Conservation (phyloP, 2,329 filamentous ascomycete species). For the Blumeria graminis region DNA sequence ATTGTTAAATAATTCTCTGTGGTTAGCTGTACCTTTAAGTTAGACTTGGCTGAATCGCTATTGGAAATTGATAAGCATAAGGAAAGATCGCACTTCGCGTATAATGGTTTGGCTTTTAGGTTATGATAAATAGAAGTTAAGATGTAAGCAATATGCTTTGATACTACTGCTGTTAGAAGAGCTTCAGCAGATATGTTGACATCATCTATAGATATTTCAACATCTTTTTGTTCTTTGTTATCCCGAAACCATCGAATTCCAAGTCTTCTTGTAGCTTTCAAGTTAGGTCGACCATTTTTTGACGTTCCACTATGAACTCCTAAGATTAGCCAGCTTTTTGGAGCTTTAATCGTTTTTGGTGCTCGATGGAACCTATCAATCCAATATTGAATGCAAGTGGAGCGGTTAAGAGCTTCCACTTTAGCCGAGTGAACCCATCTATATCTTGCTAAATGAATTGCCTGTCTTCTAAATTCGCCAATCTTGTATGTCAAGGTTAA, state of each 20-base stretch:
- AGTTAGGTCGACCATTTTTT: slow-evolving; percentile 19
- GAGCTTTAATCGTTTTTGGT: slow-evolving; percentile 19
- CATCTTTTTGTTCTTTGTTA: slow-evolving; percentile 45
- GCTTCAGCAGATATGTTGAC: slow-evolving; percentile 46
- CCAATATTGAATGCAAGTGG: slow-evolving; percentile 84
- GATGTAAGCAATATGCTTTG: slow-evolving; percentile 48
- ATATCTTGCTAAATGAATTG: slow-evolving; percentile 38
- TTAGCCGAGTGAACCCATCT: slow-evolving; percentile 59
- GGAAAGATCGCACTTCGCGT: slow-evolving; percentile 30
- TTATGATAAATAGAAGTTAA: slow-evolving; percentile 40
- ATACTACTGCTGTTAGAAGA: slow-evolving; percentile 50
- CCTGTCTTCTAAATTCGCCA: slow-evolving; percentile 56
- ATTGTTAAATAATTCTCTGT: slow-evolving; percentile 34
- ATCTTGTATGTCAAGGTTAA: slow-evolving; percentile 81
- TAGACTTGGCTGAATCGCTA: slow-evolving; percentile 40
- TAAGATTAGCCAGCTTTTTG: slow-evolving; percentile 80
- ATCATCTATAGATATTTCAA: slow-evolving; percentile 42
- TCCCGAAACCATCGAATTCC: slow-evolving; percentile 65
- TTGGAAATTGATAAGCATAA: slow-evolving; percentile 32
- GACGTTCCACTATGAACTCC: slow-evolving; percentile 45
- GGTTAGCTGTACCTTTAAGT: slow-evolving; percentile 45
- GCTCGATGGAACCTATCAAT: slow-evolving; percentile 25
- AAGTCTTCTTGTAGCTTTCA: slow-evolving; percentile 28
- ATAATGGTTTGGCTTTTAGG: slow-evolving; percentile 35
- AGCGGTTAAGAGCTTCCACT: slow-evolving; percentile 58